Base-by-base conservation (phyloP, 371 early-diverging fungal species). In the Haplosporangium sp. region DNA sequence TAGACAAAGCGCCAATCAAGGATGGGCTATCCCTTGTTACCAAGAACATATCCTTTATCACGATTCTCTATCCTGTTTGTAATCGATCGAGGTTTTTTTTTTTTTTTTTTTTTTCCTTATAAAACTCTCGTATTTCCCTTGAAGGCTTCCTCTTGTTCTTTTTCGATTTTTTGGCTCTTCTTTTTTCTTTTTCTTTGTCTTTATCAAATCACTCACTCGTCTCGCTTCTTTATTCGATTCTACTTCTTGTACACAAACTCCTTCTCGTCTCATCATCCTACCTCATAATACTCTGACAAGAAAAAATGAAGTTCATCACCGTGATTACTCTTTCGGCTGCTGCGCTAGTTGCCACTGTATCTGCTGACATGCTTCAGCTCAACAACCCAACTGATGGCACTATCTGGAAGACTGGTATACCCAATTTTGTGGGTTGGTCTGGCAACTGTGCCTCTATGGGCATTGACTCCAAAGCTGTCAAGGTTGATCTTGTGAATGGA, bases 401-500 rank as follows among this genome's bases (percentile, higher is more conserved):
- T 7, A 58, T 40, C 58, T 76, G 76, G 76, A 76, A 48, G 63
- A 76, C 76, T 11, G 64, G 53, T 5, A 59, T 76, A 55, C 59
- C 72, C 66, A 68, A 72, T 48, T 77, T 77, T 65, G 72, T 77
- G 10, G 77, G 77, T 52, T 77, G 77, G 77, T 69, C 61, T 15
- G 72, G 77, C 34, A 77, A 71, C 77, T 77, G 77, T 35, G 72
- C 72, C 45, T 77, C 69, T 8, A 77, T 77, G 77, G 77, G 77
- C 58, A 72, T 60, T 19, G 69, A 68, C 38, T 60, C 77, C 65
- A 71, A 65, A 45, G 20, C 69, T 2, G 77, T 77, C 65, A 71
- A 72, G 77, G 77, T 77, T 47, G 77, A 77, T 61, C 69, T 77
- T 20, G 69, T 77, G 27, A 72, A 71, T 34, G 77, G 77, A 0